Base-by-base conservation (phyloP, 768 basidiomycete species). In the Rhodosporidiobolus sp. region DNA sequence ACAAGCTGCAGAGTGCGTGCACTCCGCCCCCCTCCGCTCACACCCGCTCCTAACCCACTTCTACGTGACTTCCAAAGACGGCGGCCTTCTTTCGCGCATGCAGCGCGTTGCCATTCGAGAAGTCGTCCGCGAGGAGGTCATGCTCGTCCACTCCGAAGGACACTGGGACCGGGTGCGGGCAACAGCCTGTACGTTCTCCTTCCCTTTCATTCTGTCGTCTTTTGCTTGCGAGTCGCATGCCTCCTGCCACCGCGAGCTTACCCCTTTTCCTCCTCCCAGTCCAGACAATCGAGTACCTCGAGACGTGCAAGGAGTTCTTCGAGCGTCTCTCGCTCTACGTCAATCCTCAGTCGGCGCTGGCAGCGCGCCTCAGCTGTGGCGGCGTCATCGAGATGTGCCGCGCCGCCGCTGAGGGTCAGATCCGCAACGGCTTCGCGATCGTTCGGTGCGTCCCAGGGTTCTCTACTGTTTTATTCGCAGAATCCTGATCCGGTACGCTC, bases 321-420 rank as follows among this genome's bases (percentile, higher is more conserved):
- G 91, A 94, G 63, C 88, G 89, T 30, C 84, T 95, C 32, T 97
- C 94, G 48, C 87, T 99, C 43, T 99, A 97, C 82, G 89, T 98
- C 57, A 89, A 90, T 83, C 85, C 86, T 54, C 87, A 87, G 45
- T 96, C 96, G 4, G 90, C 94, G 0, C 85, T 86, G 55, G 88
- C 91, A 35, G 94, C 96, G 7, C 85, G 88, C 43, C 82, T 98
- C 46, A 95, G 94, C 74, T 94, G 92, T 77, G 96, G 96, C 3
- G 94, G 95, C 16, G 94, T 94, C 60, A 89, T 98, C 73, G 93
- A 96, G 80, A 90, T 93, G 8, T 86, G 88, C 78, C 84, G 93
- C 20, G 88, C 91, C 8, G 94, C 98, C 56, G 94, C 92, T 45
- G 87, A 87, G 48, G 85, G 88, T 22, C 85, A 88, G 75, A 83